These are phyloP conservation scores for Moniliophthora roreri DNA, from an alignment of 1,284 basidiomycete species.

Conservation along the genomic window DNA sequence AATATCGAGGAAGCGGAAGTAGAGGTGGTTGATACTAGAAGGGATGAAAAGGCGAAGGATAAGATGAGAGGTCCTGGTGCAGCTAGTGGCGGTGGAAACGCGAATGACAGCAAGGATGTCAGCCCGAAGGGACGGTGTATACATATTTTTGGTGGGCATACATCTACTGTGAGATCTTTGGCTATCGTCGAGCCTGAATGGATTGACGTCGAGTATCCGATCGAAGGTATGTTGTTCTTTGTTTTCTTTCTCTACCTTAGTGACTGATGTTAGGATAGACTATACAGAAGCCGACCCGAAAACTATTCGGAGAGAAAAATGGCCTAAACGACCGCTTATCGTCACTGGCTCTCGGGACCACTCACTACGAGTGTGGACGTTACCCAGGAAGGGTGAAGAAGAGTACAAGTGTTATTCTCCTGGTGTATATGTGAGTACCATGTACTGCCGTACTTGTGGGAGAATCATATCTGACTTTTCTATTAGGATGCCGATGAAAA, in stretches of 20 bases:
- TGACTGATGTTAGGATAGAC: background rate
- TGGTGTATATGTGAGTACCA: slow-evolving; percentile 39
- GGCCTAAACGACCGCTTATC: slow-evolving; percentile 85
- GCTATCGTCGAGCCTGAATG: slow-evolving; percentile 88
- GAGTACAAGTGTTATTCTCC: slow-evolving; percentile 47
- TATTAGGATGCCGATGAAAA: slow-evolving; percentile 81
- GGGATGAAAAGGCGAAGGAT: too few relatives aligned
- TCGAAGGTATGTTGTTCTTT: slow-evolving; percentile 43
- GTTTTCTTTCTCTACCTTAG: background rate
- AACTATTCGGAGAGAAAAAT: slow-evolving; percentile 59
- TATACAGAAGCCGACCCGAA: background rate
- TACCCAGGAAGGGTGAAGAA: slow-evolving; percentile 77
- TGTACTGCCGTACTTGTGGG: slow-evolving; percentile 1
- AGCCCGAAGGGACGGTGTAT: slow-evolving; percentile 54
- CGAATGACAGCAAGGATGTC: too few relatives aligned
- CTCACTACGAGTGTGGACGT: slow-evolving; percentile 86
- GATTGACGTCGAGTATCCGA: slow-evolving; percentile 57
- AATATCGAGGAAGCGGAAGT: background rate
- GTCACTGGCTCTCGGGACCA: slow-evolving; percentile 94
- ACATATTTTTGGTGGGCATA: slow-evolving; percentile 92
- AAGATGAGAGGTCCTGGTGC: too few relatives aligned
- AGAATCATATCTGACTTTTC: slow-evolving; percentile 1
- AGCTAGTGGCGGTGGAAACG: too few relatives aligned
- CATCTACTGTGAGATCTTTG: slow-evolving; percentile 88
- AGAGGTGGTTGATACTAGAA: background rate